Percentiles rank a stretch among this genome's conserved stretches.
These are phyloP conservation scores for Spinellus fusiger DNA, from an alignment of 192 early-diverging fungal genomes.

Conservation along the genomic window DNA sequence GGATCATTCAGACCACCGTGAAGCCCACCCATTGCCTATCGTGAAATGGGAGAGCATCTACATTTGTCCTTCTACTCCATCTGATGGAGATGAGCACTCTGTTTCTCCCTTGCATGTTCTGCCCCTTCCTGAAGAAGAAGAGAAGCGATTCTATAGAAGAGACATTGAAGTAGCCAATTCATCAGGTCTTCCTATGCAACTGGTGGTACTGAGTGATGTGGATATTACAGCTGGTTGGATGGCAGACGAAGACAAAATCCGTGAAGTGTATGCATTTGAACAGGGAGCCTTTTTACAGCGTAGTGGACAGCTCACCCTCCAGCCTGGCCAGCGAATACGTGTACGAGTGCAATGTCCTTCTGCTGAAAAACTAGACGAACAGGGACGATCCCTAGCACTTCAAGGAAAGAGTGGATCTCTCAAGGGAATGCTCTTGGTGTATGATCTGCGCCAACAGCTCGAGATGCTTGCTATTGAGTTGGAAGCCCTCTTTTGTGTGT, in stretches of 20 bases:
- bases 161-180: constrained; percentile 37
- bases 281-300: neutral
- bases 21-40: constrained; percentile 28
- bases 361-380: constrained; percentile 7
- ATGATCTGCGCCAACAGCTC: constrained; percentile 43
- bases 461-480: constrained; percentile 60
- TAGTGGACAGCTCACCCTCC: constrained; percentile 26
- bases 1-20: constrained; percentile 17
- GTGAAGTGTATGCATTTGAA: neutral
- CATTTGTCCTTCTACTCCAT: constrained; percentile 18
- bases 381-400: constrained; percentile 7
- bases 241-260: constrained; percentile 7
- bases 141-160: constrained; percentile 8
- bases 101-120: constrained; percentile 8
- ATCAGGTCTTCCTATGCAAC: constrained; percentile 47
- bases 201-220: constrained; percentile 43
- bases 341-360: constrained; percentile 18
- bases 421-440: constrained; percentile 54
- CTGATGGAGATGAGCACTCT: neutral
- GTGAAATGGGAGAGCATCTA: constrained; percentile 53
- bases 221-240: constrained; percentile 40
- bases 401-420: constrained; percentile 49
- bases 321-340: constrained; percentile 21
- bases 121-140: constrained; percentile 8
- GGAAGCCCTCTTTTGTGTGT: constrained; percentile 52